These are phyloP conservation scores for Pilaira anomala DNA, from an alignment of 192 early-diverging fungal species.

Conservation along the genomic window DNA sequence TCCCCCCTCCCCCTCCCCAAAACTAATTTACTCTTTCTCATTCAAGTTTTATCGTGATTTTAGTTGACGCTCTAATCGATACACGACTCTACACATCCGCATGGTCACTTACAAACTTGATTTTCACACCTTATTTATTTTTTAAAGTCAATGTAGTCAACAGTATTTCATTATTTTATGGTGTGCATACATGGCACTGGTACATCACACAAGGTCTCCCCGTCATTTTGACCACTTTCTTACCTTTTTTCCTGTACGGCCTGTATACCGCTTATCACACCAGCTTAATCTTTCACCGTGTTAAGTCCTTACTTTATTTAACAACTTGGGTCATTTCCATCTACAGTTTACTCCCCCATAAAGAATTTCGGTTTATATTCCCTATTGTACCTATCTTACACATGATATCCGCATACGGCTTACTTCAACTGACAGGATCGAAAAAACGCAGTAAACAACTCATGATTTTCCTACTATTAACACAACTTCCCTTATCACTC, in stretches of 20 bases:
- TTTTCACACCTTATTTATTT: slow-evolving; percentile 77
- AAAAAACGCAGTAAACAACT: background rate
- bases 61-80: slow-evolving; percentile 53
- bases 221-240: slow-evolving; percentile 67
- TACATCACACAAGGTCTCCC: slow-evolving; percentile 84
- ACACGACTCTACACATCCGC: slow-evolving; percentile 62
- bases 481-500: slow-evolving; percentile 63
- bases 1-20: too few relatives aligned
- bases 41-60: slow-evolving; percentile 5
- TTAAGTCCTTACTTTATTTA: slow-evolving; percentile 35
- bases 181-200: slow-evolving; percentile 89
- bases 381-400: slow-evolving; percentile 73
- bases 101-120: slow-evolving; percentile 58
- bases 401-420: slow-evolving; percentile 45
- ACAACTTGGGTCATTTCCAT: slow-evolving; percentile 49
- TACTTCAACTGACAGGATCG: slow-evolving; percentile 12
- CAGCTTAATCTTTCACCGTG: background rate
- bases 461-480: slow-evolving; percentile 51
- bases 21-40: background rate
- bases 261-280: slow-evolving; percentile 31
- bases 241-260: slow-evolving; percentile 65
- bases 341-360: slow-evolving; percentile 83
- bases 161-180: slow-evolving; percentile 86
- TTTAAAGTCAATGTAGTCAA: slow-evolving; percentile 78
- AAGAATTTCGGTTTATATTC: slow-evolving; percentile 95